phyloP scores from a whole-genome alignment of 371 early-diverging fungal genomes.

The Nematocida ironsii region DNA sequence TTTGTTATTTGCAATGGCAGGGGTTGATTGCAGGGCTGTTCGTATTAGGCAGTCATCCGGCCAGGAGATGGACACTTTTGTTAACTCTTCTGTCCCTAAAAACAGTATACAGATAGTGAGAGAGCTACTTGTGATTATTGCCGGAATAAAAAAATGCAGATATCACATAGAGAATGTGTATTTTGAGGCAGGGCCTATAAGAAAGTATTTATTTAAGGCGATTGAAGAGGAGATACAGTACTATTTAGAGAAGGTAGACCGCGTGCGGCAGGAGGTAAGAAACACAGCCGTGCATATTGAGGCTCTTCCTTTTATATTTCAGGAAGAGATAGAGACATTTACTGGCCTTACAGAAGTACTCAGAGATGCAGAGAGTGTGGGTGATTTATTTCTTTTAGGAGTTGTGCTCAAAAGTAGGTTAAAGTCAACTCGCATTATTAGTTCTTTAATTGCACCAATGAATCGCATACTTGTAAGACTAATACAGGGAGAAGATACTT shows the following conservation, averaged over 20 bases:
- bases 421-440: not conserved
- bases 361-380: not conserved
- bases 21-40: slow-evolving; percentile 27
- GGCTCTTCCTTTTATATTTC: slow-evolving; percentile 43
- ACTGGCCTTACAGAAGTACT: slow-evolving; percentile 2
- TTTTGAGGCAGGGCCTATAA: slow-evolving; percentile 10
- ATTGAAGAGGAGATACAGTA: slow-evolving; percentile 38
- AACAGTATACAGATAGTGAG: slow-evolving; percentile 22
- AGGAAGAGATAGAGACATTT: slow-evolving; percentile 42
- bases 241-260: slow-evolving; percentile 6
- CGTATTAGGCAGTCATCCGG: not conserved
- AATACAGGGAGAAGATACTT: slow-evolving; percentile 6
- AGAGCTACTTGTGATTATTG: slow-evolving; percentile 9
- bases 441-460: not conserved
- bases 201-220: slow-evolving; percentile 37
- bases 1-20: slow-evolving; percentile 23
- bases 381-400: slow-evolving; percentile 1
- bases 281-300: not conserved
- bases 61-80: not conserved
- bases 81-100: not conserved
- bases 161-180: slow-evolving; percentile 48
- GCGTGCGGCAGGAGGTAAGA: not conserved
- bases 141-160: slow-evolving; percentile 38
- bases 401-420: not conserved
- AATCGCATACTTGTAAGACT: slow-evolving; percentile 21